Base-by-base conservation (phyloP, 129 eudicot genomes). In the Solidago caesia region DNA sequence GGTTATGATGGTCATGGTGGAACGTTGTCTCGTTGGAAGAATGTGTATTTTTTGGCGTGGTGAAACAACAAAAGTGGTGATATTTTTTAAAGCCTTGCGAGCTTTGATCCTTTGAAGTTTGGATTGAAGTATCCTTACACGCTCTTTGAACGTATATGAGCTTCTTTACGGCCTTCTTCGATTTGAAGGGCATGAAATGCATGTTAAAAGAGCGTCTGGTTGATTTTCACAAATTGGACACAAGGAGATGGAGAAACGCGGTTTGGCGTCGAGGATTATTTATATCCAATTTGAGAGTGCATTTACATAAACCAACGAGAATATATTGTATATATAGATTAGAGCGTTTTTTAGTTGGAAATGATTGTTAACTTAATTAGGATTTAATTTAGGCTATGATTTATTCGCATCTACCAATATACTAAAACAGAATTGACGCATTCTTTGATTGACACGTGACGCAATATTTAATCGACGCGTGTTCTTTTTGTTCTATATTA, bases 61-160 rank as follows among this genome's bases (percentile, higher is more conserved):
- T 16, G 71, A 63, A 27, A 66, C 64, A 70, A 68, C 25, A 42
- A 79, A 73, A 60, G 64, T 57, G 44, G 62, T 68, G 71, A 71
- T 21, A 6, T 12, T 75, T 77, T 73, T 83, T 61, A 79, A 53
- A 55, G 76, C 16, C 71, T 79, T 81, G 11, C 76, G 42, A 53
- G 76, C 62, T 15, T 68, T 83, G 21, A 69, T 60, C 33, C 65
- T 73, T 2, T 59, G 69, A 7, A 67, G 21, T 60, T 71, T 81
- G 43, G 86, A 78, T 69, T 56, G 82, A 29, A 85, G 5, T 14
- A 52, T 70, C 46, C 58, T 75, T 83, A 86, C 94, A 88, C 68
- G 85, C 73, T 26, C 74, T 83, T 9, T 51, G 76, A 66, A 83
- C 86, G 60, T 83, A 84, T 58, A 63, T 44, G 81, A 88, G 85